These are phyloP conservation scores for Trichosporon sp. DNA, from an alignment of 1,284 basidiomycete genomes.

Conservation along the genomic window DNA sequence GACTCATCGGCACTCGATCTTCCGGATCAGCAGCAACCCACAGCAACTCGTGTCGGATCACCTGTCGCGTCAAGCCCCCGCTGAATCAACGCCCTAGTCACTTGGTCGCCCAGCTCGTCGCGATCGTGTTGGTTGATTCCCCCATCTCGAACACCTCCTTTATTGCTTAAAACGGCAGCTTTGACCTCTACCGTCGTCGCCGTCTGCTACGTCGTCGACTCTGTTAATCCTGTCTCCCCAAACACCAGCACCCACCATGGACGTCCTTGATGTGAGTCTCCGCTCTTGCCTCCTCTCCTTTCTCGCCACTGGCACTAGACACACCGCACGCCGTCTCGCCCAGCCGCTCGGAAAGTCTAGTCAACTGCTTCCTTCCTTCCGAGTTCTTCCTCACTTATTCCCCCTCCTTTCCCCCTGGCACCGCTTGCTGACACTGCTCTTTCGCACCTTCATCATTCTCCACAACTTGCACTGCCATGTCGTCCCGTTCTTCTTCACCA, in stretches of 20 bases:
- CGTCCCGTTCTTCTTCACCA: neutral
- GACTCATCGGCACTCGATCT: neutral
- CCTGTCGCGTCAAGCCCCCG: neutral
- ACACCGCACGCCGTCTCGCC: neutral
- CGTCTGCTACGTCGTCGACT: constrained; percentile 1
- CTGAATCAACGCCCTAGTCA: neutral
- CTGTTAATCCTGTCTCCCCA: neutral
- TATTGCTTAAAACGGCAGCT: constrained; percentile 1
- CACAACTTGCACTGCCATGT: neutral
- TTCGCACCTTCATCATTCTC: constrained; percentile 4
- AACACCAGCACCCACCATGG: constrained; percentile 21
- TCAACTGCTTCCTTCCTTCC: constrained; percentile 10
- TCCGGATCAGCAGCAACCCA: neutral
- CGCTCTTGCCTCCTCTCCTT: constrained; percentile 4
- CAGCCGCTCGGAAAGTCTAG: constrained; percentile 7
- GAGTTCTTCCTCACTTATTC: neutral
- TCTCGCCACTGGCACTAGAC: constrained; percentile 5
- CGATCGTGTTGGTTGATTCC: neutral
- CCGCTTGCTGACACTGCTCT: neutral
- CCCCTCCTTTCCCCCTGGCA: neutral
- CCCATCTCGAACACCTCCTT: neutral
- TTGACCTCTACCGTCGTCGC: neutral
- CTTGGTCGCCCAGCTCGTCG: neutral
- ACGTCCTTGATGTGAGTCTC: constrained; percentile 35
- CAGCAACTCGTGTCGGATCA: neutral